Evolutionary conservation across 2,329 filamentous ascomycete genomes (phyloP).

Genomic region (Talaromyces islandicus): DNA sequence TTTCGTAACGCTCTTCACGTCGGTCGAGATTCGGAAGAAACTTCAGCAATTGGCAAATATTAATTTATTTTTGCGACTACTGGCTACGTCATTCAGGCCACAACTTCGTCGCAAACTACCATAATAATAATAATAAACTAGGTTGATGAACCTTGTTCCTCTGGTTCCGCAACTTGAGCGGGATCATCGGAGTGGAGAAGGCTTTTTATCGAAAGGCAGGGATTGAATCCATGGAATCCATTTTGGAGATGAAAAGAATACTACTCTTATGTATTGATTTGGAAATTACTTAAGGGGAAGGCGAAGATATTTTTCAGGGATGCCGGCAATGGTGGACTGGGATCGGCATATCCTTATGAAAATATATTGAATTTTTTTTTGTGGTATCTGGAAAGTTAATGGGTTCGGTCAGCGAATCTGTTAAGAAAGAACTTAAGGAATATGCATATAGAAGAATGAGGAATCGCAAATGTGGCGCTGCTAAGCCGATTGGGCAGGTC

Average conservation of each 20-base stretch:
- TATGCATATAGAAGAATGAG: not conserved
- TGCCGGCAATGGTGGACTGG: not conserved
- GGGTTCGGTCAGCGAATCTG: not conserved
- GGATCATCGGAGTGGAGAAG: not conserved
- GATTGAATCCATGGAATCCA: not conserved
- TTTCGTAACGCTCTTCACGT: not conserved
- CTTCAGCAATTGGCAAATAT: not conserved
- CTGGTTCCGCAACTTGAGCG: not conserved
- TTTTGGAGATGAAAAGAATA: not conserved
- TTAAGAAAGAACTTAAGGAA: not conserved
- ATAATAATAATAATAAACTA: not conserved
- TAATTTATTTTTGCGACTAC: not conserved
- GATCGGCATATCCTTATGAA: not conserved
- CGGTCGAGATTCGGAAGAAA: not conserved
- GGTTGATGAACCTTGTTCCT: not conserved
- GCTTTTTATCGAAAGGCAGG: not conserved
- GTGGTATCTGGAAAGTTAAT: not conserved
- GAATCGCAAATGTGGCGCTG: not conserved
- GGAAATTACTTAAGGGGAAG: too few species aligned
- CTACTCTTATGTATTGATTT: not conserved
- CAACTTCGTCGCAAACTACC: not conserved
- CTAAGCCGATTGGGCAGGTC: not conserved
- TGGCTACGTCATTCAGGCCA: not conserved
- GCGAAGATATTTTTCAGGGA: not conserved
- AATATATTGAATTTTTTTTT: not conserved